Base-by-base conservation (phyloP, 345 rosid genomes). In the Pistacia integerrima region DNA sequence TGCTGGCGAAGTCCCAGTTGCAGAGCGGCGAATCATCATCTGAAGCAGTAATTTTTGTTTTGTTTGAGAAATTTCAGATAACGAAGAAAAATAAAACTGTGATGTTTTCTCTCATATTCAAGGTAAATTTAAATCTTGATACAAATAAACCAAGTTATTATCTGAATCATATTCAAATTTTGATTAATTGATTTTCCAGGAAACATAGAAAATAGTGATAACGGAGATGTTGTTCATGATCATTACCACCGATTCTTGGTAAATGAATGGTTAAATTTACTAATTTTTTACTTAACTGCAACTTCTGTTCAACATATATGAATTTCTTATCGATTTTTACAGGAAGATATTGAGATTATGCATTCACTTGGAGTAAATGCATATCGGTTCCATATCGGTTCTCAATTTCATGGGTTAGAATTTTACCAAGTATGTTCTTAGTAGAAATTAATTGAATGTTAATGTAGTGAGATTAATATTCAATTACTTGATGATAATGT, bases 1-100 rank as follows among this genome's bases (percentile, higher is more conserved):
- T 91, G 84, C 83, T 68, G 57, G 81, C 86, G 14, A 85, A 81
- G 78, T 82, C 92, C 2, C 87, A 83, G 57, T 81, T 89, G 77
- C 89, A 82, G 81, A 88, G 87, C 71, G 94, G 82, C 18, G 97
- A 91, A 59, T 82, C 94, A 44, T 92, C 97, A 7, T 85, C 89
- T 1, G 92, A 83, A 79, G 78, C 86, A 97, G 97, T 88, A 38
- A 41, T 38, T n/a, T n/a, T n/a, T n/a, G n/a, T 13, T 52, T 52
- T 33, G 33, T 38, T 38, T 38, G 44, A 38, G 44, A 38, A 38
- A 38, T 38, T 38, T 38, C 44, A 38, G 44, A 38, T 38, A 4
- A n/a, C n/a, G n/a, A n/a, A n/a, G n/a, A n/a, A n/a, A n/a, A n/a
- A n/a, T n/a, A n/a, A n/a, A 41, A 88, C 46, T 88, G 92, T 89